Evolutionary conservation across 1,284 basidiomycete genomes (phyloP), one percentile per base, ranked within the genome.

Genomic region (Papiliotrema nemorosa): DNA sequence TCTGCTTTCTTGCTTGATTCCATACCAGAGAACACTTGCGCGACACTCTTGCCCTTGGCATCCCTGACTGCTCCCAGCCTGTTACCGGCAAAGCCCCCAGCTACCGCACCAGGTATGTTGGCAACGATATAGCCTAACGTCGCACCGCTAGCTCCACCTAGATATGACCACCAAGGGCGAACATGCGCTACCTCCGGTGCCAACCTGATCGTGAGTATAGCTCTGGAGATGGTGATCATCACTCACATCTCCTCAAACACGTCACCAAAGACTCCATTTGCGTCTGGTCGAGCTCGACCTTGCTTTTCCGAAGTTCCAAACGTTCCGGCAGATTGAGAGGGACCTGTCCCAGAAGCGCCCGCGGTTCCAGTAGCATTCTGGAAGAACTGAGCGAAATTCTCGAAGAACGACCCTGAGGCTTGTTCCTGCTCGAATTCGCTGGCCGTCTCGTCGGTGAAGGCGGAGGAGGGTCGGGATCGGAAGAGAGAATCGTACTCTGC

Each of bases 21-120:
- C 13, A 97, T 79, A 25, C 86, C 80, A 42, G 80, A 77, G 72
- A 98, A 98, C n/a, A 97, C 94, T 18, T 86, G 80, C 10, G 88
- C 89, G 21, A 96, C 90, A 55, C 85, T 86, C 79, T 89, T 90
- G n/a, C 78, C 91, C 76, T 94, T 94, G 2, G 91, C 91, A 64
- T 96, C 91, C 47, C 91, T 79, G 47, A 96, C 79, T 2, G 89
- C 88, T 41, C 91, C 91, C 33, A 94, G 75, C 16, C 87, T 79
- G 64, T 90, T 91, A 0, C 91, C 91, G 0, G 88, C 88, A 60
- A 86, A 82, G 1, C 84, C 71, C 27, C 77, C 77, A 3, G 76
- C 72, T 2, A 75, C 69, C 0, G 76, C 75, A 2, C 91, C 91
- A 3, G 91, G 90, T 2, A 93, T 66, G 67, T 94, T 96, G 24